Base-by-base conservation (phyloP, 345 rosid genomes). In the Sisymbrium irio region DNA sequence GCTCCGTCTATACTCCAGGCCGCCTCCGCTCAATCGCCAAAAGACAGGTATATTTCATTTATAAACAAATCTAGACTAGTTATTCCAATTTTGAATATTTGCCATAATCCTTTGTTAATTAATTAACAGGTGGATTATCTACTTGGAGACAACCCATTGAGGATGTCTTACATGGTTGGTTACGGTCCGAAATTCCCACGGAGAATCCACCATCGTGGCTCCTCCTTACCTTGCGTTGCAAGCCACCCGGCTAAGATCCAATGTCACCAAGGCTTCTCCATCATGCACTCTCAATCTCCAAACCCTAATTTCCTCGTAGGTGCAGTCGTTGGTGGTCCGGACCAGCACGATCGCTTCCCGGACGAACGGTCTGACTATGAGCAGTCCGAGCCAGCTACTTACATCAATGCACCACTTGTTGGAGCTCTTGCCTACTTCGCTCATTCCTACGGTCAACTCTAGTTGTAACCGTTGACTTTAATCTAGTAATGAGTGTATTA, bases 141-240 rank as follows among this genome's bases (percentile, higher is more conserved):
- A 49, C 83, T 96, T 14, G 99, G 99, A 18, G 92, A 90, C 66
- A 96, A 96, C 64, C 97, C 99, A 8, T 79, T 82, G 61, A 83
- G 82, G 69, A 87, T 90, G 89, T 96, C 98, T 13, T 96, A 92
- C 76, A 96, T 96, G 98, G 98, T 96, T 41, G 99, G 96, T 11
- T 96, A 89, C 65, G 98, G 99, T 53, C 81, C 78, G 1, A 77
- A 83, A 72, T 96, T 82, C 78, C 97, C 99, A 15, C 87, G 74
- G 65, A 82, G 93, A 76, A 77, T 96, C 54, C 99, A 96, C 83
- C 99, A 96, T 83, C 84, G 99, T 78, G 99, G 97, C 17, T 87
- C 98, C 14, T 96, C 99, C 0, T 62, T 88, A 53, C 99, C 99
- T 56, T 87, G 91, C 15, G 76, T 90, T 9, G 81, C 80, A 13